Base-by-base conservation (phyloP, 116 monocot species). In the Trichopus zeylanicus region DNA sequence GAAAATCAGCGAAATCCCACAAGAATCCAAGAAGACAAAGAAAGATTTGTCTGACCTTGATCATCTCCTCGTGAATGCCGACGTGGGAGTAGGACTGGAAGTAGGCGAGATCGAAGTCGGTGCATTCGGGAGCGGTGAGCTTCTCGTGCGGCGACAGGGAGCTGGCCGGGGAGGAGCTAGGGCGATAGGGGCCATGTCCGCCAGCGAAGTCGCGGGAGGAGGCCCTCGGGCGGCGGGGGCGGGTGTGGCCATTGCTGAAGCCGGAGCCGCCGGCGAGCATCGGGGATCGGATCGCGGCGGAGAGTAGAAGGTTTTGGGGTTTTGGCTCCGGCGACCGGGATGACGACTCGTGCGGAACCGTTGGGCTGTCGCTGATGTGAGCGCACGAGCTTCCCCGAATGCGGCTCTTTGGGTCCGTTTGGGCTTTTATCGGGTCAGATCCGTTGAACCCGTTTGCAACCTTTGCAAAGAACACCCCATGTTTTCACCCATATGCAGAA, bases 41-140 rank as follows among this genome's bases (percentile, higher is more conserved):
- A 26, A 2, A 22, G 19, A 58, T 35, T 26, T 35, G 21, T 25
- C 26, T 11, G 10, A 89, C 95, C 95, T 90, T 95, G 59, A 95
- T 86, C 95, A 95, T 95, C 60, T 89, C 90, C 53, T 90, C 86
- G 28, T 95, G 95, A 68, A 95, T 86, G 16, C 82, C 90, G 37
- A 95, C 72, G 37, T 95, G 89, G 49, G 90, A 73, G 57, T 95
- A 95, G 5, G 95, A 71, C 59, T 86, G 75, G 61, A 95, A 95
- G 73, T 95, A 95, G 24, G 78, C 87, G 38, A 46, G 53, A 61
- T 95, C 95, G 59, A 73, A 79, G 30, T 86, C 81, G 18, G 73
- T 71, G 42, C 76, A 71, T 46, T 24, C 51, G 26, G 85, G 66
- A 47, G 62, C 49, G 13, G 53, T 7, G 9, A 49, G 20, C 35